Evolutionary conservation across 495 filamentous ascomycete species (phyloP), one percentile per base, ranked within the genome.

Genomic region (Penicillium antarcticum): DNA sequence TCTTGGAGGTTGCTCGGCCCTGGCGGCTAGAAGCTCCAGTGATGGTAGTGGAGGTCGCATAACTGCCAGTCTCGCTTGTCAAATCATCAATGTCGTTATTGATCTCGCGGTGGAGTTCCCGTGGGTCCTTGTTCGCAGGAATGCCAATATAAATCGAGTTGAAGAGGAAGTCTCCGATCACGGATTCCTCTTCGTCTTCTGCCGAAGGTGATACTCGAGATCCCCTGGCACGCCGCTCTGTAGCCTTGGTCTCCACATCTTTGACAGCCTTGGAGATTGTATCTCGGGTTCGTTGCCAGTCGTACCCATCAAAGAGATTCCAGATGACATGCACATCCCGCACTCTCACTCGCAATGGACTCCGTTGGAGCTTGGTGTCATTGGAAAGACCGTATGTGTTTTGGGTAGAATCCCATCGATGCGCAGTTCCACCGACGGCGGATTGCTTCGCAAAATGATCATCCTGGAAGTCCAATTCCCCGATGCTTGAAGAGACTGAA

Each of bases 111-210:
- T 87, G 74, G 13, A 97, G 77, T 31, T 95, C 89, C 9, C 77
- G 78, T 7, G 90, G 89, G 61, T 97, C 92, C 42, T 84, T 82
- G 55, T 91, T 95, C 14, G 87, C 79, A 3, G 91, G 87, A 39
- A 99, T 89, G 17, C 88, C 92, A 47, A 99, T 95, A 70, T 97
- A 99, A 42, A 99, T 96, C 0, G 94, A 97, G 59, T 97, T 97
- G 80, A 99, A 99, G 17, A 99, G 78, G 61, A 91, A 95, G 64
- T 97, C 94, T 1, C 86, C 91, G 66, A 97, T 95, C 13, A 92
- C 85, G 1, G 87, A 87, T 59, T 91, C 89, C 35, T 89, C 83
- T 18, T 96, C 91, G 8, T 89, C 84, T 12, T 78, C 80, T 8
- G 65, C 59, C 3, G 75, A 70, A n/a, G 75, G 68, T 42, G 75